phyloP scores from a whole-genome alignment of 495 filamentous ascomycete species.

The Trichoderma erinaceum region DNA sequence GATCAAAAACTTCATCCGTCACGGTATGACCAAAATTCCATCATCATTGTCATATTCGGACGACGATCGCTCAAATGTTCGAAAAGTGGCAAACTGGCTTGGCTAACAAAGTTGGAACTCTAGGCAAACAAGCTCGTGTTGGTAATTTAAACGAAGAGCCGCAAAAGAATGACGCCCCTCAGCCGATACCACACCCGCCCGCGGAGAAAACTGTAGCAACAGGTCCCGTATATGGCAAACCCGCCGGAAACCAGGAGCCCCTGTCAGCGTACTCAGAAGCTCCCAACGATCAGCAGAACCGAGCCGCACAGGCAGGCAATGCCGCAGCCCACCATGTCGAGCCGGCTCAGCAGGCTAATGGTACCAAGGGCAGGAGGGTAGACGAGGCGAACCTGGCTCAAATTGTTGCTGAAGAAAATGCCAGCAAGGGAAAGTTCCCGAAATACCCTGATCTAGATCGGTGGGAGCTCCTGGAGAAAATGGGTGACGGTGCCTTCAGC shows the following conservation, averaged over 20 bases:
- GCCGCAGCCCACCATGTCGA: conserved; percentile 49
- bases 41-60: not conserved
- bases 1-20: conserved; percentile 95
- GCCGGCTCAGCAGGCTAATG: conserved; percentile 30
- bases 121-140: conserved; percentile 73
- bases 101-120: conserved; percentile 17
- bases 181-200: conserved; percentile 24
- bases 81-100: not conserved
- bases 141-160: conserved; percentile 50
- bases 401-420: conserved; percentile 80
- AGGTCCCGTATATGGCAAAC: conserved; percentile 4
- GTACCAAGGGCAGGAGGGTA: conserved; percentile 45
- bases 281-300: conserved; percentile 53
- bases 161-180: conserved; percentile 48
- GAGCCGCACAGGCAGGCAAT: conserved; percentile 58
- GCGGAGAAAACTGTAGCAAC: conserved; percentile 20
- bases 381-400: conserved; percentile 67
- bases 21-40: conserved; percentile 49
- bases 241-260: conserved; percentile 18
- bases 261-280: conserved; percentile 52
- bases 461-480: conserved; percentile 89
- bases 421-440: conserved; percentile 76
- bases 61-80: too few species aligned
- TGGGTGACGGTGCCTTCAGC: conserved; percentile 98
- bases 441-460: conserved; percentile 87